Evolutionary conservation across 1,284 basidiomycete species (phyloP), one percentile per base, ranked within the genome.

Genomic region (Sanghuangporus sanghuang): DNA sequence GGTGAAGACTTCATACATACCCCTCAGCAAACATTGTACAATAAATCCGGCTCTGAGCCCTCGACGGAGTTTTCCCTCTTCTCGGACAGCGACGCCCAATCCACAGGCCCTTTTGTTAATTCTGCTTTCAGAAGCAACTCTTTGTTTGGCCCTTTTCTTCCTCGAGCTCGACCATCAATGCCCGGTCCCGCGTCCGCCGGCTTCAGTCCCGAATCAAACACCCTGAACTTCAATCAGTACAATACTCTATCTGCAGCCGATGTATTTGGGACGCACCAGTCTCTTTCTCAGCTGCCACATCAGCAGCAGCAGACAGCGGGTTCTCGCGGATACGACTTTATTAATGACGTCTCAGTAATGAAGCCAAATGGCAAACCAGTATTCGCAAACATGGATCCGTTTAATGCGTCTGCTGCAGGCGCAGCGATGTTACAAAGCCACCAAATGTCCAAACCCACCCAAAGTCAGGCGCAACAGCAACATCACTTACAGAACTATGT

Each of bases 11-110:
- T 70, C 74, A 71, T 75, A 71, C 71, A 73, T 74, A 77, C 67
- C 62, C 71, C 75, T 71, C 68, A 71, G 61, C 76, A 77, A 57
- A 70, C 77, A 66, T 71, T 83, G 79, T 82, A 82, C 71, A 81
- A 81, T 73, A 81, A 73, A 71, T 73, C 74, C 69, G 76, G 72
- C 66, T 74, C 71, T 67, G 71, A 71, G 65, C 65, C 72, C 57
- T 63, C 73, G 42, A 66, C 79, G 59, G 80, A 82, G 61, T 80
- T 76, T 66, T 66, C 74, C 46, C 66, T 71, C 44, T 68, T 74
- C 35, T 63, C 71, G 74, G 73, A 78, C 67, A 68, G 70, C 59
- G 76, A 78, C 66, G 68, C 71, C 67, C 76, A 78, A 69, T 62
- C 72, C 74, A 53, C 70, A 14, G 58, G 50, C 1, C 46, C 48